These are phyloP conservation scores for Hyparrhenia diplandra DNA, from an alignment of 176 grass and related monocot genomes.

Conservation along the genomic window DNA sequence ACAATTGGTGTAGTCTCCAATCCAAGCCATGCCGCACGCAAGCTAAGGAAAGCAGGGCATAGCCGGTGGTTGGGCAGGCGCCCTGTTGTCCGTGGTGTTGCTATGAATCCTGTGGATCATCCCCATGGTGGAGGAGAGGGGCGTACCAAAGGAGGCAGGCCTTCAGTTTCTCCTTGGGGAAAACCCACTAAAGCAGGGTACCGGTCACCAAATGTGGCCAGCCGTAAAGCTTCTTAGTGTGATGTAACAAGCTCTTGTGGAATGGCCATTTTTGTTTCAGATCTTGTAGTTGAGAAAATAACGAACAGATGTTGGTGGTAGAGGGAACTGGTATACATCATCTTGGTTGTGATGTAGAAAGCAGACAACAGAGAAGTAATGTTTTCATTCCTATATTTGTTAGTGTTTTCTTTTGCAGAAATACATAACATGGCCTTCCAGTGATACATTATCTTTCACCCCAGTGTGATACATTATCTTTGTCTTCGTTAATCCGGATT, in stretches of 20 bases:
- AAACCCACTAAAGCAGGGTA: slow-evolving; percentile 3
- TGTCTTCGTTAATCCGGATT: neutral
- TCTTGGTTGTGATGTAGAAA: neutral
- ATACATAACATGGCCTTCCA: neutral
- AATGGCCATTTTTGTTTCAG: neutral
- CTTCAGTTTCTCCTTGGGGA: slow-evolving; percentile 14
- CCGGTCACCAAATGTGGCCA: neutral
- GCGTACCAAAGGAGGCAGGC: slow-evolving; percentile 1
- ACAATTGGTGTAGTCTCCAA: slow-evolving; percentile 4
- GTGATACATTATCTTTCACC: neutral
- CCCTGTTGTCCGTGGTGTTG: slow-evolving; percentile 8
- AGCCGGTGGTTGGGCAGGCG: slow-evolving; percentile 1
- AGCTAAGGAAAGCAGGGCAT: neutral
- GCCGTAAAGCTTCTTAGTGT: neutral
- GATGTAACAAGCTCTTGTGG: neutral
- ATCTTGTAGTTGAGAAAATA: neutral
- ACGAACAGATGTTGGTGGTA: neutral
- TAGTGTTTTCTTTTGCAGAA: neutral
- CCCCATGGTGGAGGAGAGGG: slow-evolving; percentile 6
- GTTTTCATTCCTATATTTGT: neutral
- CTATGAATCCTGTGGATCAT: slow-evolving; percentile 17
- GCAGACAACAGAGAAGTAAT: neutral
- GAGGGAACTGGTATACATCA: neutral
- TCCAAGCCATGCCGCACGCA: neutral
- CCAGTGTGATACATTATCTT: neutral